Conservation (phyloP, 2,329 filamentous ascomycete genomes). For the Exophiala alcalophila region DNA sequence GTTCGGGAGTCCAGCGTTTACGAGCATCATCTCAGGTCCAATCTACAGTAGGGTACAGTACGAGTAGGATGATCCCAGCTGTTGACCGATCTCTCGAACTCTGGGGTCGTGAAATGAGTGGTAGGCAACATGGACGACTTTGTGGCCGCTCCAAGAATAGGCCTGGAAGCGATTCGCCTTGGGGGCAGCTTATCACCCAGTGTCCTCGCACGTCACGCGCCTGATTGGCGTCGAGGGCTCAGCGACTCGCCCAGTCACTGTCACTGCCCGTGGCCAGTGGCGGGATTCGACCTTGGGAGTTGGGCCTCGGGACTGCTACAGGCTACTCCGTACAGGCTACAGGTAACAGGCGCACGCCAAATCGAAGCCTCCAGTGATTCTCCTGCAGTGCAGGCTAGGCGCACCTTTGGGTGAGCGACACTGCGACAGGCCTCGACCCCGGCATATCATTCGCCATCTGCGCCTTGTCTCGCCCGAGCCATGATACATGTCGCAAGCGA, state of each 20-base stretch:
- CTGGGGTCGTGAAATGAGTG: slow-evolving; percentile 5
- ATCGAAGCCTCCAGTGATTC: too few species aligned
- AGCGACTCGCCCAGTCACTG: slow-evolving; percentile 27
- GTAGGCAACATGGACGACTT: slow-evolving; percentile 8
- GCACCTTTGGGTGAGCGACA: slow-evolving; percentile 14
- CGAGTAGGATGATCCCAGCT: too few species aligned
- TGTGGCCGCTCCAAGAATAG: slow-evolving; percentile 25
- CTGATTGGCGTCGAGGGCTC: slow-evolving; percentile 26
- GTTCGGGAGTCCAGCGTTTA: slow-evolving; percentile 1
- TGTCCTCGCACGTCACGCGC: slow-evolving; percentile 19
- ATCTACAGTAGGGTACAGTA: too few species aligned
- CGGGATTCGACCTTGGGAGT: too few species aligned
- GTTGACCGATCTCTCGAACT: slow-evolving; percentile 4
- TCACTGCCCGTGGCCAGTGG: slow-evolving; percentile 15
- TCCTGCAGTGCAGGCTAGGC: too few species aligned
- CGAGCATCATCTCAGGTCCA: too few species aligned
- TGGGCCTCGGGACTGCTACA: too few species aligned
- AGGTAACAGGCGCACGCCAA: too few species aligned
- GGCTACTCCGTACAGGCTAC: too few species aligned
- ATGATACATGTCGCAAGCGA: slow-evolving; percentile 19
- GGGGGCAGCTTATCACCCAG: slow-evolving; percentile 23
- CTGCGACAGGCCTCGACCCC: slow-evolving; percentile 14
- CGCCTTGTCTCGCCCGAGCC: slow-evolving; percentile 1
- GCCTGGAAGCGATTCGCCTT: slow-evolving; percentile 23
- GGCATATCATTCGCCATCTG: slow-evolving; percentile 13